Percentiles rank a stretch among this genome's conserved stretches.
phyloP scores from a whole-genome alignment of 2,329 filamentous ascomycete genomes.

The Beauveria scarabaeidicola region DNA sequence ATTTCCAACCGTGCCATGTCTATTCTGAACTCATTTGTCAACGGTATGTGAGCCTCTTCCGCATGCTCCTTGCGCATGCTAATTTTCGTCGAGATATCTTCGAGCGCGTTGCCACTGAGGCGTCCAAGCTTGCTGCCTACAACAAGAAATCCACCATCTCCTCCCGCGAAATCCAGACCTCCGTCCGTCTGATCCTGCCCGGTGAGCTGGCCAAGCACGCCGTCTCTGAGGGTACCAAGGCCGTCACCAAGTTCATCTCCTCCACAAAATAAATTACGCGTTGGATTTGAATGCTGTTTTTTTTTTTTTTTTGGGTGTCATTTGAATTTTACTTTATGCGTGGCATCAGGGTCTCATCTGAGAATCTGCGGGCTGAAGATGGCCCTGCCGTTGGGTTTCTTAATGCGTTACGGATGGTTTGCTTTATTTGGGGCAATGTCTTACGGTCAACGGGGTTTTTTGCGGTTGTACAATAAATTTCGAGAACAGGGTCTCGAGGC shows the following conservation, averaged over 20 bases:
- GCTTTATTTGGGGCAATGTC: constrained; percentile 59
- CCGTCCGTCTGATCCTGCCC: constrained; percentile 93
- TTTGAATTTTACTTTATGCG: constrained; percentile 30
- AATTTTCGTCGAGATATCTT: constrained; percentile 67
- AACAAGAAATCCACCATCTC: constrained; percentile 99
- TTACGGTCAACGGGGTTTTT: constrained; percentile 64
- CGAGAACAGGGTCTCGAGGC: constrained; percentile 53
- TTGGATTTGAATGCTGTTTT: constrained; percentile 40
- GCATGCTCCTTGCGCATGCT: neutral
- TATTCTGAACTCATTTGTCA: constrained; percentile 99
- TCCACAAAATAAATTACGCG: constrained; percentile 81
- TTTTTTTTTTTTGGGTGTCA: constrained; percentile 47
- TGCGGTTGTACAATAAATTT: constrained; percentile 65
- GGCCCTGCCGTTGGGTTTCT: constrained; percentile 39
- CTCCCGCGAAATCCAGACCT: constrained; percentile 98
- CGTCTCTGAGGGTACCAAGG: constrained; percentile 99
- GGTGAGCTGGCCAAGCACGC: constrained; percentile 99
- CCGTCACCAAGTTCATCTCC: constrained; percentile 99
- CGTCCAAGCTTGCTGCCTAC: constrained; percentile 97
- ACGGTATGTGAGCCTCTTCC: constrained; percentile 52
- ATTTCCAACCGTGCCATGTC: constrained; percentile 99
- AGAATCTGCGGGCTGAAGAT: constrained; percentile 35
- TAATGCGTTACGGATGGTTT: constrained; percentile 71
- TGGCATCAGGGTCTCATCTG: constrained; percentile 51
- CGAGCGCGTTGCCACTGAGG: constrained; percentile 97